Evolutionary conservation across 2,329 filamentous ascomycete species (phyloP), one percentile per base, ranked within the genome.

Genomic region (Diaporthe longicolla): DNA sequence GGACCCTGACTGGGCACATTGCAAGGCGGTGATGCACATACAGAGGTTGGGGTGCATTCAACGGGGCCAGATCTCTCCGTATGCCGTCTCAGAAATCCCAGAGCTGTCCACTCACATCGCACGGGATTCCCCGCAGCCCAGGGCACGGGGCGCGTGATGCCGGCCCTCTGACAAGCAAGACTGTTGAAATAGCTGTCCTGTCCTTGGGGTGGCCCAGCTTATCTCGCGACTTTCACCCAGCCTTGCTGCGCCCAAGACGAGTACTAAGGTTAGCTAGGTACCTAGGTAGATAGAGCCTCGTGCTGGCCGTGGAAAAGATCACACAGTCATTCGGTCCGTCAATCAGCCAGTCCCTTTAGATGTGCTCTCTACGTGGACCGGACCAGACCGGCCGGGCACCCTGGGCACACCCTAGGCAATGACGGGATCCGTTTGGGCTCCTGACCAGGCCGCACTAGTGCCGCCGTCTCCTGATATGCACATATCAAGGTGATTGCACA

Each of bases 401-500:
- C 61, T 48, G 61, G 63, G 24, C 63, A 54, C 24, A 54, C 24
- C 21, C 61, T 43, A 21, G 61, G 45, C 17, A 45, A 40, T 11
- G 29, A 68, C 15, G 32, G n/a, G n/a, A 54, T 54, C 63, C 48
- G 63, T 68, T 54, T 68, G 63, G 63, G 63, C 63, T 68, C 63
- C 63, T 68, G 63, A 68, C 63, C 45, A 52, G 48, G 29, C 63
- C 63, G 40, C 63, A 15, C 63, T 68, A 68, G 63, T 40, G 45
- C 48, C 4, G 15, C 63, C n/a, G 48, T 68, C 63, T 68, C 63
- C 63, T 68, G 63, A 68, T 40, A 68, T 68, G 63, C 32, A 68
- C n/a, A 1, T 26, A 24, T 4, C 7, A 7, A 4, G 15, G 9
- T 5, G n/a, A 4, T 50, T 24, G 26, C 43, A n/a, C n/a, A n/a